Percentiles rank a stretch among this genome's conserved stretches.
phyloP scores from a whole-genome alignment of 2,329 filamentous ascomycete species.

The Aureobasidium sp. region DNA sequence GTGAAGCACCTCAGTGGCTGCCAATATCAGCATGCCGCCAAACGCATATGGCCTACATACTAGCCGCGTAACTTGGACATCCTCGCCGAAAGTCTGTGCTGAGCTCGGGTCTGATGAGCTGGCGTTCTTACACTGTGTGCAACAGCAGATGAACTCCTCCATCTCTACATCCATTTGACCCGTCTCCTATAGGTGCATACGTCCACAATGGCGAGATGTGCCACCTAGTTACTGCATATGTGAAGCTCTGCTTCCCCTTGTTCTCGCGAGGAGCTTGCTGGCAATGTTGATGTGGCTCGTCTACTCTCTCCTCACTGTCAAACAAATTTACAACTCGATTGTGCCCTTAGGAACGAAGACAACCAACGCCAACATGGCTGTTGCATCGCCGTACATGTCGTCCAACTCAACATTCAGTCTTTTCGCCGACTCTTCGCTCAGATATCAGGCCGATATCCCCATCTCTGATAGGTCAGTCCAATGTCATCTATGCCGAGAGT shows the following conservation, averaged over 20 bases:
- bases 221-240: background rate
- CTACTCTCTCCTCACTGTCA: background rate
- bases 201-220: background rate
- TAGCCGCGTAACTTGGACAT: background rate
- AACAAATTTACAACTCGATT: background rate
- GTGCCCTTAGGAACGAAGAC: background rate
- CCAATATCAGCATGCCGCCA: background rate
- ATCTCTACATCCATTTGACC: background rate
- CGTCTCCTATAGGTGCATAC: background rate
- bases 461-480: slow-evolving; percentile 35
- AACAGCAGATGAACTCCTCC: background rate
- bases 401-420: slow-evolving; percentile 44
- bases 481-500: background rate
- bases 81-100: background rate
- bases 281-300: background rate
- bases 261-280: background rate
- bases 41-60: slow-evolving; percentile 1
- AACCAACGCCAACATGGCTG: slow-evolving; percentile 2
- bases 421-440: slow-evolving; percentile 45
- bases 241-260: background rate
- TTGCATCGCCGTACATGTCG: slow-evolving; percentile 37
- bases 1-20: background rate
- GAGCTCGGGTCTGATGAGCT: background rate
- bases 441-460: slow-evolving; percentile 36
- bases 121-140: background rate